Base-by-base conservation (phyloP, 2,329 filamentous ascomycete genomes). In the Trichoderma pleuroti region DNA sequence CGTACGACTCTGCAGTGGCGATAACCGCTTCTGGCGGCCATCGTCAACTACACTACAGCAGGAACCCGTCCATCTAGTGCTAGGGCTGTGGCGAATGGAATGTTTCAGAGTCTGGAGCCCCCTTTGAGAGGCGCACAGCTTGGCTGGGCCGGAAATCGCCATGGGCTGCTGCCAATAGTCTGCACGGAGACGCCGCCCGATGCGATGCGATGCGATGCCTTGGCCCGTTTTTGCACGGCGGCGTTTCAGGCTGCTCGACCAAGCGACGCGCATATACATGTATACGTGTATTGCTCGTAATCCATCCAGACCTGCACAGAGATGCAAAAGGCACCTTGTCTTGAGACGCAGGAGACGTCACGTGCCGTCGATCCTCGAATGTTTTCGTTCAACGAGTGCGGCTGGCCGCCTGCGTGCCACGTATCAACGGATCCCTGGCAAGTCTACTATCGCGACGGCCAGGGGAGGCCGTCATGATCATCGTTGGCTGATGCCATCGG, bases 351-450 rank as follows among this genome's bases (percentile, higher is more conserved):
- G 56, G 54, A 68, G 65, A 32, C 34, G 61, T 78, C 76, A 77
- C 76, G 76, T 78, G 76, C 56, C 16, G 54, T 36, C 30, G 46
- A 60, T 16, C 36, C 36, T 62, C 59, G 21, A 46, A 62, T 28
- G 57, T 21, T 21, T 59, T 21, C 10, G 14, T 30, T 59, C 30
- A 34, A 36, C n/a, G 57, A 60, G 34, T 30, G 59, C 52, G 63
- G 63, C 63, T 66, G 63, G 49, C 30, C 24, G 54, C 21, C 30
- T n/a, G 63, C 46, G 24, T 66, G 63, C 63, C 63, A 66, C 63
- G 63, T 56, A 66, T 36, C 56, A 59, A 14, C 32, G 18, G 3
- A 59, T 61, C 59, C 57, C 57, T 34, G 63, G 63, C 30, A n/a
- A n/a, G n/a, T 24, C 49, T 66, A 39, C 56, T 56, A 28, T 66